A percentile compares a stretch with the other conserved stretches of the same genome.
phyloP scores from a whole-genome alignment of 2,329 filamentous ascomycete species.

The Cytospora paraplurivora region DNA sequence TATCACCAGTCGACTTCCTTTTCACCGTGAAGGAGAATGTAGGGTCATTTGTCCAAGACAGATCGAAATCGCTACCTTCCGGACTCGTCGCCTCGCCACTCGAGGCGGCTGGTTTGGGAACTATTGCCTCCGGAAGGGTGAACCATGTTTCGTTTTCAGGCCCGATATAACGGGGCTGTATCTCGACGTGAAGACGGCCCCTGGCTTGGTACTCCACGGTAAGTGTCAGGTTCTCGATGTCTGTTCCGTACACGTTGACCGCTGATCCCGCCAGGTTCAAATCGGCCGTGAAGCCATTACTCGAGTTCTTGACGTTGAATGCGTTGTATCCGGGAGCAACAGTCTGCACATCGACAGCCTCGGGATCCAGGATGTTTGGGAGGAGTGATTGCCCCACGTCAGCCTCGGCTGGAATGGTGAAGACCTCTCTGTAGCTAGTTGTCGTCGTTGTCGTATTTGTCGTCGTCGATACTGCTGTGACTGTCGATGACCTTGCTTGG shows the following conservation, averaged over 20 bases:
- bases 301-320: conserved; percentile 56
- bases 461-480: no score
- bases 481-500: conserved; percentile 6
- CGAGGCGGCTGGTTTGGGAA: conserved; percentile 56
- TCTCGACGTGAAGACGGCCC: conserved; percentile 70
- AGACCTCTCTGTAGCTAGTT: conserved; percentile 22
- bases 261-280: conserved; percentile 66
- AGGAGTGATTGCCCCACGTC: conserved; percentile 24
- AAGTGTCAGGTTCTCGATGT: conserved; percentile 55
- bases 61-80: conserved; percentile 56
- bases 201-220: conserved; percentile 37
- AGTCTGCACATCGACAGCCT: conserved; percentile 26
- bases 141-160: conserved; percentile 67
- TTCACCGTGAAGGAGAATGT: conserved; percentile 70
- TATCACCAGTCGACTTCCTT: conserved; percentile 61
- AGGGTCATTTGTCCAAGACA: conserved; percentile 55
- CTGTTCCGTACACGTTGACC: conserved; percentile 76
- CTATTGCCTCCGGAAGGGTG: conserved; percentile 62
- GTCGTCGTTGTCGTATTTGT: conserved; percentile 24
- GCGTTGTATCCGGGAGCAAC: conserved; percentile 68
- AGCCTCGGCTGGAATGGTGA: conserved; percentile 24
- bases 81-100: conserved; percentile 39
- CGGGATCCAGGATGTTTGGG: conserved; percentile 26
- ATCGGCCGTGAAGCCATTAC: conserved; percentile 65
- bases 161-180: conserved; percentile 65